Evolutionary conservation across 106 monocot species (phyloP).

Genomic region (Acorus gramineus): DNA sequence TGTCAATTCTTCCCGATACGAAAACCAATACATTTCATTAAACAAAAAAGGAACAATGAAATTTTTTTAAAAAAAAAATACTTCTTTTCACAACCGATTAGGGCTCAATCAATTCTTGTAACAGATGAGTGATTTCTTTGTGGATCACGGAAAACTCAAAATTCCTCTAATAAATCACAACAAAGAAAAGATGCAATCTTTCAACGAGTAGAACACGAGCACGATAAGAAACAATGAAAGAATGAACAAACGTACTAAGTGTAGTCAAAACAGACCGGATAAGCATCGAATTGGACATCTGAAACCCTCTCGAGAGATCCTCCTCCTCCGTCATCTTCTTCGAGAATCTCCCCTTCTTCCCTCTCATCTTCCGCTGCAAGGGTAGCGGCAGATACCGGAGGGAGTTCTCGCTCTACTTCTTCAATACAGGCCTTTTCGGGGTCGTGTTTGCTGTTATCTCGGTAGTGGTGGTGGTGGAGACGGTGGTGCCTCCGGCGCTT

Average conservation of each 20-base stretch:
- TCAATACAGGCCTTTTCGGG: conserved; percentile 13
- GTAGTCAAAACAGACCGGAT: conserved; percentile 24
- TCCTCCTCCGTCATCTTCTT: conserved; percentile 37
- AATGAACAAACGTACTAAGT: conserved; percentile 1
- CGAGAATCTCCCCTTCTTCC: conserved; percentile 80
- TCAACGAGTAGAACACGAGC: too few relatives aligned
- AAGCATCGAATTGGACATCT: conserved; percentile 1
- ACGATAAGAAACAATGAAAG: background rate
- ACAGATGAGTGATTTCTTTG: too few relatives aligned
- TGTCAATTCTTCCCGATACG: too few relatives aligned
- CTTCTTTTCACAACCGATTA: too few relatives aligned
- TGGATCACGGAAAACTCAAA: too few relatives aligned
- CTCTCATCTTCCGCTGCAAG: conserved; percentile 28
- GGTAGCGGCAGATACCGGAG: background rate
- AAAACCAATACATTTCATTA: too few relatives aligned
- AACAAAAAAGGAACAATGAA: too few relatives aligned
- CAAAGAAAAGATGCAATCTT: too few relatives aligned
- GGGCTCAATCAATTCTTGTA: too few relatives aligned
- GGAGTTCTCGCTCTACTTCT: background rate
- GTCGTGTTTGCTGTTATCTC: conserved; percentile 14
- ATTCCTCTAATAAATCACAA: too few relatives aligned
- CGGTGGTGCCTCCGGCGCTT: conserved; percentile 51
- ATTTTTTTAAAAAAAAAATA: too few relatives aligned
- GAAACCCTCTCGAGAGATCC: background rate
- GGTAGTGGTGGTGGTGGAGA: conserved; percentile 34